These are phyloP conservation scores for Cubamyces lactineus DNA, from an alignment of 768 basidiomycete species.

Conservation along the genomic window DNA sequence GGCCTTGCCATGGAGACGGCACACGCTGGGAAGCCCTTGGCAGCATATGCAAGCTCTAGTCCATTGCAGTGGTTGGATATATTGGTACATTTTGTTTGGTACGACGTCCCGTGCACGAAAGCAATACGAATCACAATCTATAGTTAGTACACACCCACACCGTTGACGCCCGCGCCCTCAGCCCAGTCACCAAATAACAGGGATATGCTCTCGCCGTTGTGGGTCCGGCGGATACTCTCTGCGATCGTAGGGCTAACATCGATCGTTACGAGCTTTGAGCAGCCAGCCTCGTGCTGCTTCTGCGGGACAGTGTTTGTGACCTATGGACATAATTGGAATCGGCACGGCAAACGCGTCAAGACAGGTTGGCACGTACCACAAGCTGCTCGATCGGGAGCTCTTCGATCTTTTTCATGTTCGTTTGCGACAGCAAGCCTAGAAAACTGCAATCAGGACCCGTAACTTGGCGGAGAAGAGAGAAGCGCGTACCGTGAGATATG, in stretches of 20 bases:
- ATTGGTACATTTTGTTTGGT: slow-evolving; percentile 26
- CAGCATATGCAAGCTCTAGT: slow-evolving; percentile 18
- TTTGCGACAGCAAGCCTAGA: slow-evolving; percentile 78
- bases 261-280: slow-evolving; percentile 82
- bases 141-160: slow-evolving; percentile 29
- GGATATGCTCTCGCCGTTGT: slow-evolving; percentile 93
- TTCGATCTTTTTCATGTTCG: slow-evolving; percentile 67
- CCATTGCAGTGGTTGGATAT: slow-evolving; percentile 20
- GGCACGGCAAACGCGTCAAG: background rate
- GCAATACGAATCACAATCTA: slow-evolving; percentile 17
- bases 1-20: slow-evolving; percentile 23
- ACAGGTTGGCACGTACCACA: slow-evolving; percentile 60
- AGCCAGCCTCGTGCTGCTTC: slow-evolving; percentile 58
- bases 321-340: slow-evolving; percentile 40
- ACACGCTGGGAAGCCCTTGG: background rate
- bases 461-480: slow-evolving; percentile 26
- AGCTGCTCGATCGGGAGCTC: slow-evolving; percentile 80
- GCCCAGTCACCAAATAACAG: slow-evolving; percentile 86
- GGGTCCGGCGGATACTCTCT: slow-evolving; percentile 93
- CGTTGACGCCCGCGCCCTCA: slow-evolving; percentile 41
- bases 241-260: slow-evolving; percentile 93
- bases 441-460: slow-evolving; percentile 23
- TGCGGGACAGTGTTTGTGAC: slow-evolving; percentile 97
- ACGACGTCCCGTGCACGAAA: slow-evolving; percentile 19
- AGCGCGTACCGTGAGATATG: slow-evolving; percentile 81